These are phyloP conservation scores for Santalum album DNA, from an alignment of 164 flowering plant species.

Conservation along the genomic window DNA sequence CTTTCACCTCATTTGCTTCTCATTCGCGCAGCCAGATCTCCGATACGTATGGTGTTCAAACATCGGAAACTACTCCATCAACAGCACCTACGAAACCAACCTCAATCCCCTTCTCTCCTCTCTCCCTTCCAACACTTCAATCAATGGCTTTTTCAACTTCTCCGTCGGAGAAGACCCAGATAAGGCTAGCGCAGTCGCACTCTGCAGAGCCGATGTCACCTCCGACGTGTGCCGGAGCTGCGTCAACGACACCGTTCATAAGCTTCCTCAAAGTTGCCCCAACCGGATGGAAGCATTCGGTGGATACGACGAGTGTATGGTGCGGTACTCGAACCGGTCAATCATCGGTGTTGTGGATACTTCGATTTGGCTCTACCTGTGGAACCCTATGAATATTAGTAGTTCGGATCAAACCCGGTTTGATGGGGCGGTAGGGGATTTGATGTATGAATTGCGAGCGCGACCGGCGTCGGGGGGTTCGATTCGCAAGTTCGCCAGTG, in stretches of 20 bases:
- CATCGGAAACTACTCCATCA: neutral
- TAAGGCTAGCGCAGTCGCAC: constrained; percentile 7
- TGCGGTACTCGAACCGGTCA: constrained; percentile 19
- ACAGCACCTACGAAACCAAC: neutral
- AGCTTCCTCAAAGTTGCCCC: constrained; percentile 11
- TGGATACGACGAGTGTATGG: constrained; percentile 23
- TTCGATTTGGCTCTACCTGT: neutral
- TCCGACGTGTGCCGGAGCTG: constrained; percentile 13
- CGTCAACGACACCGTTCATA: constrained; percentile 3
- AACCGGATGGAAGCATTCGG: constrained; percentile 9
- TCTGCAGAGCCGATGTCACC: constrained; percentile 23
- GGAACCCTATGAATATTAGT: neutral
- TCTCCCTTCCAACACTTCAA: neutral
- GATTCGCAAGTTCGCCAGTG: too few relatives aligned
- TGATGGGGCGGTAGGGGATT: too few relatives aligned
- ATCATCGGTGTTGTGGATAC: neutral
- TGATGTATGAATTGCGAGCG: too few relatives aligned
- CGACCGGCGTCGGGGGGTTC: too few relatives aligned
- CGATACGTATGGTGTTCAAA: neutral
- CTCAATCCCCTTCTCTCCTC: neutral
- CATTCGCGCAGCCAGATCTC: neutral
- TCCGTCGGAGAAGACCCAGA: constrained; percentile 1
- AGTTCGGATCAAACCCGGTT: too few relatives aligned
- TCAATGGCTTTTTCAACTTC: neutral
- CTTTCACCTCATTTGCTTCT: neutral